Conservation (phyloP, 2,329 filamentous ascomycete genomes). For the Metarhizium anisopliae region DNA sequence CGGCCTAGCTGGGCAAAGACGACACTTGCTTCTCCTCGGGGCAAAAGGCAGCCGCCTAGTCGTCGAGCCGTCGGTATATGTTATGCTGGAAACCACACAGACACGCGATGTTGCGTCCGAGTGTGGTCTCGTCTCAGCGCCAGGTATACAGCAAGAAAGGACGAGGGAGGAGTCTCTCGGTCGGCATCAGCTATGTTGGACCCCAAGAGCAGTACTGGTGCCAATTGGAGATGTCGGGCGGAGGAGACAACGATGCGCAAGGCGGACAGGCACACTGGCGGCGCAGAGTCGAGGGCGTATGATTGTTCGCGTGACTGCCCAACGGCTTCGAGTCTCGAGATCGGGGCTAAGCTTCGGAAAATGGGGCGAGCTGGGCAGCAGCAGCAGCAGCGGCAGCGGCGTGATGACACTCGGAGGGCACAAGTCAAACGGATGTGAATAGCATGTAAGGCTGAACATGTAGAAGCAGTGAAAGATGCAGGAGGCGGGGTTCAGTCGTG, state of each 20-base stretch:
- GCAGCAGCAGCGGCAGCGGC: background rate
- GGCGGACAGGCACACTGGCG: conserved; percentile 10
- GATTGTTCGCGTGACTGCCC: conserved; percentile 20
- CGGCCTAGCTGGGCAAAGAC: background rate
- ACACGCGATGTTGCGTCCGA: background rate
- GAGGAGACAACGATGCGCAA: conserved; percentile 11
- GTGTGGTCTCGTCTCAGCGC: conserved; percentile 17
- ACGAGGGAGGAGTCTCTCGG: conserved; percentile 21
- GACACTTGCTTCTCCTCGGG: conserved; percentile 6
- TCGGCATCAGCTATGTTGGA: conserved; percentile 27
- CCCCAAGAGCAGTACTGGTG: conserved; percentile 10
- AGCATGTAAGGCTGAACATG: conserved; percentile 2
- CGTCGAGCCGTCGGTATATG: conserved; percentile 12
- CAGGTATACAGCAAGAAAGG: conserved; percentile 22
- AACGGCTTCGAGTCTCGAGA: conserved; percentile 7
- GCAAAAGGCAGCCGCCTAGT: background rate
- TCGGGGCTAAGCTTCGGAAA: conserved; percentile 6
- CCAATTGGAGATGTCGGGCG: conserved; percentile 18
- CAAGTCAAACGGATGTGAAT: background rate
- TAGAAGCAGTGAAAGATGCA: background rate
- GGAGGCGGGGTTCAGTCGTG: background rate
- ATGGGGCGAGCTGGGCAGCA: background rate
- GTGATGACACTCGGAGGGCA: background rate
- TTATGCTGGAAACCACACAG: background rate
- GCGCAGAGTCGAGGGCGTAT: conserved; percentile 10